Evolutionary conservation across 2,329 filamentous ascomycete species (phyloP).

Genomic region (Nigrospora osmanthi): DNA sequence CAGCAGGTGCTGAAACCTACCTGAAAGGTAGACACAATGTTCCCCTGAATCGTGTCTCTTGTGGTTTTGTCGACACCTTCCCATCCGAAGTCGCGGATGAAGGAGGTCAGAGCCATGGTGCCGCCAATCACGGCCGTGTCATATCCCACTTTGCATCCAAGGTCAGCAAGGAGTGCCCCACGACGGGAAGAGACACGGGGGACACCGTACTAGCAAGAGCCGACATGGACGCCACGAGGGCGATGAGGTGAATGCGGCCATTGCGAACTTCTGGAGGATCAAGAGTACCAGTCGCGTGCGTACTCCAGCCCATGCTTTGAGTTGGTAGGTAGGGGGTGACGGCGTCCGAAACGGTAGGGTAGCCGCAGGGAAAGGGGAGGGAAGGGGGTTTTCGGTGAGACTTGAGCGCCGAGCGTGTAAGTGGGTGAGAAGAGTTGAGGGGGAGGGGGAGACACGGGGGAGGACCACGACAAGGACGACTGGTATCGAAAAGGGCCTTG

Average conservation of each 20-base stretch:
- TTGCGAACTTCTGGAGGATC: slow-evolving; percentile 25
- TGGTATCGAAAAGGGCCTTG: too few species aligned
- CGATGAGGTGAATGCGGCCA: slow-evolving; percentile 24
- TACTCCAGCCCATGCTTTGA: slow-evolving; percentile 1
- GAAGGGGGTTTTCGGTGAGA: too few species aligned
- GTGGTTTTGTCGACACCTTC: slow-evolving; percentile 12
- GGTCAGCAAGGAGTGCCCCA: not conserved
- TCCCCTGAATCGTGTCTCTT: slow-evolving; percentile 24
- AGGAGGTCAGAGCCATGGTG: slow-evolving; percentile 7
- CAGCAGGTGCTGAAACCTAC: not conserved
- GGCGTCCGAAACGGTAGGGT: too few species aligned
- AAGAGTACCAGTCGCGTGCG: slow-evolving; percentile 25
- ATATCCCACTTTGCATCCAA: not conserved
- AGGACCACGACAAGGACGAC: too few species aligned
- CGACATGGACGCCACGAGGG: slow-evolving; percentile 23
- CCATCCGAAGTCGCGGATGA: slow-evolving; percentile 26
- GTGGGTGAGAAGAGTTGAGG: too few species aligned
- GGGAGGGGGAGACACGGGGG: too few species aligned
- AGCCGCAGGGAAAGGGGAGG: too few species aligned
- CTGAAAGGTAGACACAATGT: slow-evolving; percentile 34
- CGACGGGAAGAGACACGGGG: not conserved
- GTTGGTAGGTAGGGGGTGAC: too few species aligned
- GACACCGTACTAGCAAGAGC: slow-evolving; percentile 20
- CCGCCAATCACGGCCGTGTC: slow-evolving; percentile 2
- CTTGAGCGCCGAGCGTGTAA: too few species aligned